Base-by-base conservation (phyloP, 1,284 basidiomycete species). In the Rhodotorula sp. region DNA sequence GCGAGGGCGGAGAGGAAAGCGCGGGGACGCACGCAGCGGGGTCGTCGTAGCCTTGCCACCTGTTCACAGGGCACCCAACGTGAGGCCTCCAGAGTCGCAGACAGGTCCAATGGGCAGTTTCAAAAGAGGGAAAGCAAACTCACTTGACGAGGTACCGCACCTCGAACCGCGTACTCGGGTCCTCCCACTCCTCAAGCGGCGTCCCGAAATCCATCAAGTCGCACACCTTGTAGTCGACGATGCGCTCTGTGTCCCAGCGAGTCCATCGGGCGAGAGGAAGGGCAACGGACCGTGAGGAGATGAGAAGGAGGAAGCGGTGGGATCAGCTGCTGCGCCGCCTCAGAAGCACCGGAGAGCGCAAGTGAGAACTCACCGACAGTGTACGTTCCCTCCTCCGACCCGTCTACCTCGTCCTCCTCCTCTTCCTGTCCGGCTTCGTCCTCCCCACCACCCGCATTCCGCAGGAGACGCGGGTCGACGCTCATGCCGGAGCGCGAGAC, bases 141-240 rank as follows among this genome's bases (percentile, higher is more conserved):
- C 51, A 69, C 53, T 58, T 58, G 40, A 62, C 46, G 3, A 50
- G 20, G 30, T 56, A 69, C 6, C 59, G 46, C 2, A 63, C 24
- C 34, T 69, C 56, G 46, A 18, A 69, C 7, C 64, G 58, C 2
- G 28, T 18, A 2, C 30, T 31, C 15, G 37, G 24, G 2, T 8
- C 4, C 31, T 18, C 2, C 52, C 61, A 55, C n/a, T 30, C 20
- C 9, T 47, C 28, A 30, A 2, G n/a, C 18, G 47, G 53, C 20
- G 4, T 30, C 3, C 46, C 20, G 8, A 10, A 1, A 0, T 15
- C 3, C 24, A 9, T 1, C 18, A 40, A 44, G 51, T 67, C 61
- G 28, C 16, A 20, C 2, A 51, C 6, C 3, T 22, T 11, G 44
- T 55, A 67, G 52, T 67, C 57, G 56, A 63, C 31, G 34, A 67